Evolutionary conservation across 805 yeast genomes (phyloP).

Genomic region (Candida saitoana): DNA sequence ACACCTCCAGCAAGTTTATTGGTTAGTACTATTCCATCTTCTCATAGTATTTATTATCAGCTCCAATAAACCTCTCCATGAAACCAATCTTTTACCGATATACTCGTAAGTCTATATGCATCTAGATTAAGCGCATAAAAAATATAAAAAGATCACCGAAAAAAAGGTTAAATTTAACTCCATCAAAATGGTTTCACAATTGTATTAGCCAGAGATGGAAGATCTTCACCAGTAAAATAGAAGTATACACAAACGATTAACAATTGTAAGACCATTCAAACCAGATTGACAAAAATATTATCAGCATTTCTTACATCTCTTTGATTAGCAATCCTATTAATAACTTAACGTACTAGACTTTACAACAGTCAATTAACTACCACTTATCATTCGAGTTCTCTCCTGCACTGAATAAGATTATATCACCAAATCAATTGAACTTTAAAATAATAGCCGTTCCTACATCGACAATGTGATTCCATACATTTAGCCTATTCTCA

Average conservation of each 20-base stretch:
- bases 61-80: not conserved
- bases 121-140: not conserved
- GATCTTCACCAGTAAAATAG: not conserved
- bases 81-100: not conserved
- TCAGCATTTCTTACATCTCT: too few relatives aligned
- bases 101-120: not conserved
- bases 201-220: not conserved
- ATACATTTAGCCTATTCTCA: not conserved
- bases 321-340: not conserved
- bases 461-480: not conserved
- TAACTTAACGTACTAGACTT: not conserved
- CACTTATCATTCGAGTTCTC: not conserved
- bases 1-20: not conserved
- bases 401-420: not conserved
- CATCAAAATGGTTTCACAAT: not conserved
- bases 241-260: not conserved
- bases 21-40: not conserved
- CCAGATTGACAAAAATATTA: too few relatives aligned
- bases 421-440: not conserved
- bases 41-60: too few relatives aligned
- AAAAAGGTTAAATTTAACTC: not conserved
- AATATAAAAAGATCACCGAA: not conserved
- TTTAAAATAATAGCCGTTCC: not conserved
- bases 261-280: not conserved
- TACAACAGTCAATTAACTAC: not conserved